Conservation (phyloP, 164 flowering plant species). For the Platanus orientalis region DNA sequence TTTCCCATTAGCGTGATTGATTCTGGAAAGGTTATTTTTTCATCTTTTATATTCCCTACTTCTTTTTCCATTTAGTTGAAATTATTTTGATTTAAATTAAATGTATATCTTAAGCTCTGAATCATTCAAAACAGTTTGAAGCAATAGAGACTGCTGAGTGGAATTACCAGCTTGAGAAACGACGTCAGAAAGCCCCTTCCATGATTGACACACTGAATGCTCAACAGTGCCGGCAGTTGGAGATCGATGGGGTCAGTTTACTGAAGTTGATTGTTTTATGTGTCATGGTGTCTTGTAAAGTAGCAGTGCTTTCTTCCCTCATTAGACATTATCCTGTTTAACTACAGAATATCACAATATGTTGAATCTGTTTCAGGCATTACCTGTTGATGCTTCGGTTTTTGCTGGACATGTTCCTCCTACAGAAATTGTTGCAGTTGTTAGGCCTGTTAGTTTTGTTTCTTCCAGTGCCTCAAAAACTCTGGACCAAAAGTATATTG, state of each 20-base stretch:
- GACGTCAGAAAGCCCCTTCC: slow-evolving; percentile 43
- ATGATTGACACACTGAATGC: slow-evolving; percentile 42
- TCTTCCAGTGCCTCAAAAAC: slow-evolving; percentile 21
- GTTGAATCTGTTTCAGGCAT: slow-evolving; percentile 36
- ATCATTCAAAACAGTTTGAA: slow-evolving; percentile 35
- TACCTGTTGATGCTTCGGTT: slow-evolving; percentile 32
- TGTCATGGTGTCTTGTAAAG: not conserved
- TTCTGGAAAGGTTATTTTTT: slow-evolving; percentile 50
- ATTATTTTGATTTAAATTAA: not conserved
- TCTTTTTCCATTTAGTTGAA: not conserved
- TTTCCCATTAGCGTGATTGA: slow-evolving; percentile 69
- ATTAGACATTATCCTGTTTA: not conserved
- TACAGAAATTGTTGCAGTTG: slow-evolving; percentile 50
- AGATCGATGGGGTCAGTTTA: slow-evolving; percentile 56
- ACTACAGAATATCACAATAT: not conserved
- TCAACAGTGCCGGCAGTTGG: slow-evolving; percentile 45
- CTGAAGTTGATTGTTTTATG: not conserved
- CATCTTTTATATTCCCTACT: not conserved
- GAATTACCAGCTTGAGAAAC: slow-evolving; percentile 41
- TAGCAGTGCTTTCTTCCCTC: not conserved
- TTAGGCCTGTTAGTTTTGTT: slow-evolving; percentile 51
- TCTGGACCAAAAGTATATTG: slow-evolving; percentile 54
- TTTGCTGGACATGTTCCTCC: slow-evolving; percentile 55
- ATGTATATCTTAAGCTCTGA: not conserved
- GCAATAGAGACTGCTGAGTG: slow-evolving; percentile 37